Conservation (phyloP, 257 asterid species). For the Solanum habrochaites region DNA sequence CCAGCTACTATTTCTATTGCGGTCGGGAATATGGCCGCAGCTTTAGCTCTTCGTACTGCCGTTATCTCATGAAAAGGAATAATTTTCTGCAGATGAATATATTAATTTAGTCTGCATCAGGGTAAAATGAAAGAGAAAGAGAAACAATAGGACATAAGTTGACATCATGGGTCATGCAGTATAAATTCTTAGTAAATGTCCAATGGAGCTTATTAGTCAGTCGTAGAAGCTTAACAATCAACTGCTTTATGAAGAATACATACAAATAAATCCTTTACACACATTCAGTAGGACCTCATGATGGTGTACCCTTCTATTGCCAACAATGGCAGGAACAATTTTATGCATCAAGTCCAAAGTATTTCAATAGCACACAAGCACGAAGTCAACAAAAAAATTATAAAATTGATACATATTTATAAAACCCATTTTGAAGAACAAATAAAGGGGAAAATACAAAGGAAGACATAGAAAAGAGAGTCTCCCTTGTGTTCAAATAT, state of each 20-base stretch:
- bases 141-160: neutral
- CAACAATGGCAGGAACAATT: neutral
- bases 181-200: neutral
- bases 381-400: neutral
- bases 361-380: neutral
- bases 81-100: slow-evolving; percentile 38
- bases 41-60: slow-evolving; percentile 73
- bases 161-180: neutral
- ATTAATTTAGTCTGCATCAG: neutral
- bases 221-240: neutral
- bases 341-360: neutral
- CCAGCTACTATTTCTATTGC: slow-evolving; percentile 86
- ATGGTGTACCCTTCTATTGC: neutral
- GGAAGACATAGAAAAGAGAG: neutral
- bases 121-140: neutral
- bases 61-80: slow-evolving; percentile 75
- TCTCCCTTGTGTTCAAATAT: neutral
- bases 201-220: neutral
- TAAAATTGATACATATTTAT: neutral
- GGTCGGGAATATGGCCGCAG: slow-evolving; percentile 88
- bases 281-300: neutral
- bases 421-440: neutral
- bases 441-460: neutral
- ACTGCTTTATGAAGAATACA: neutral
- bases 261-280: neutral